phyloP scores from a whole-genome alignment of 768 basidiomycete genomes.

The Pleurotus salmoneostramineus region DNA sequence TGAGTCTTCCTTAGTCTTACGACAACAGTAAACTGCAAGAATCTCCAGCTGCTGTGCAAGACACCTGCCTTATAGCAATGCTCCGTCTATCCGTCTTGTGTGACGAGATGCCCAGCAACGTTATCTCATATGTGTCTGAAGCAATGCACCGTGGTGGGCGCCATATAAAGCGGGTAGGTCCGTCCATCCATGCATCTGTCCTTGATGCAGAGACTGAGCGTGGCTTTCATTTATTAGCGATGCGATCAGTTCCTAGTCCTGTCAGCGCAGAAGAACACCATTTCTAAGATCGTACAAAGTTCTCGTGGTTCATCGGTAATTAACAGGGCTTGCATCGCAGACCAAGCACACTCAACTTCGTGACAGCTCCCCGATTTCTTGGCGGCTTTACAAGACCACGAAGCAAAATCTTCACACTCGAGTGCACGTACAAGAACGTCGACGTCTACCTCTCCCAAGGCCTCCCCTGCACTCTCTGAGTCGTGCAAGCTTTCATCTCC shows the following conservation, averaged over 20 bases:
- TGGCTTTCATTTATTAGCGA: conserved; percentile 38
- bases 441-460: background rate
- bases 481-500: conserved; percentile 10
- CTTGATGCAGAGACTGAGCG: no score
- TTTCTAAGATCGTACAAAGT: conserved; percentile 43
- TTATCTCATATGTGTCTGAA: conserved; percentile 36
- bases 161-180: conserved; percentile 55
- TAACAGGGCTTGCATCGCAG: background rate
- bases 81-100: conserved; percentile 60
- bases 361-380: conserved; percentile 72
- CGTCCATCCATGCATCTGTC: no score
- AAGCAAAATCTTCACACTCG: conserved; percentile 12
- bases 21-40: conserved; percentile 7
- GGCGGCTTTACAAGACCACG: conserved; percentile 38
- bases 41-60: conserved; percentile 63
- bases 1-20: background rate
- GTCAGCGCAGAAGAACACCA: conserved; percentile 35
- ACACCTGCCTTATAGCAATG: conserved; percentile 70
- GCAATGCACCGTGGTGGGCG: conserved; percentile 41
- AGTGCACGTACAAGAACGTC: background rate
- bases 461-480: conserved; percentile 10
- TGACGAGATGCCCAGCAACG: conserved; percentile 45
- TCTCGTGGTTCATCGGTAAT: conserved; percentile 57
- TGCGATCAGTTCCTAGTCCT: conserved; percentile 65
- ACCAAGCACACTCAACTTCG: background rate